Conservation (phyloP, 1,139 yeast species). For the Groenewaldozyma auringiensis region DNA sequence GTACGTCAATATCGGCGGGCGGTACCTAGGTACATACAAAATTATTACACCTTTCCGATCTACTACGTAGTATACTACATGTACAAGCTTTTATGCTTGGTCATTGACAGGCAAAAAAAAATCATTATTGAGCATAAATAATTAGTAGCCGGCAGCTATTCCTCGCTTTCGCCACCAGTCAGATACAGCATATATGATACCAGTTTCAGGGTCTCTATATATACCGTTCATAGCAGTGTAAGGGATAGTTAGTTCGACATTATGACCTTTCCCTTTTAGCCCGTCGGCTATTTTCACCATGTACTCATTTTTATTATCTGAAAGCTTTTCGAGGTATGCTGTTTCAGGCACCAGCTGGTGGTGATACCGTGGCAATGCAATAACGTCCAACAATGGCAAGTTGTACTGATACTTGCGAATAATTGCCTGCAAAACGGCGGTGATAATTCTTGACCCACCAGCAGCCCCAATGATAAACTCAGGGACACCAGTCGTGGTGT, state of each 20-base stretch:
- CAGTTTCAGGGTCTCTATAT: constrained; percentile 30
- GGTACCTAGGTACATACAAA: too few relatives aligned
- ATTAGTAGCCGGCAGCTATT: constrained; percentile 36
- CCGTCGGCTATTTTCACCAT: constrained; percentile 20
- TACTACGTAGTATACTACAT: too few relatives aligned
- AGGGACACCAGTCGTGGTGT: constrained; percentile 41
- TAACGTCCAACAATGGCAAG: constrained; percentile 53
- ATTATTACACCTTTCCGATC: too few relatives aligned
- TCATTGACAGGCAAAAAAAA: too few relatives aligned
- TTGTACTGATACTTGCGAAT: constrained; percentile 53
- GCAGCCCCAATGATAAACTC: constrained; percentile 84
- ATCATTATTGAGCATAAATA: too few relatives aligned
- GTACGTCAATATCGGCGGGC: too few relatives aligned
- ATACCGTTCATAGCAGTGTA: constrained; percentile 46
- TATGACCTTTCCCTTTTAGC: constrained; percentile 38
- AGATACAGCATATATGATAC: constrained; percentile 44
- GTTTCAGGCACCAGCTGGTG: constrained; percentile 80
- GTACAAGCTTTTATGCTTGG: too few relatives aligned
- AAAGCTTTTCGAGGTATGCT: constrained; percentile 51
- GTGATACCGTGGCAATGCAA: constrained; percentile 76
- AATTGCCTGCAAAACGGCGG: constrained; percentile 75
- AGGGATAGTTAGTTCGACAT: constrained; percentile 30
- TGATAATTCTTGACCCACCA: constrained; percentile 87
- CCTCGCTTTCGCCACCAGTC: constrained; percentile 55
- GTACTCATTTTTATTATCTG: constrained; percentile 27